Conservation (phyloP, 2,329 filamentous ascomycete genomes). For the Talaromyces sp. region DNA sequence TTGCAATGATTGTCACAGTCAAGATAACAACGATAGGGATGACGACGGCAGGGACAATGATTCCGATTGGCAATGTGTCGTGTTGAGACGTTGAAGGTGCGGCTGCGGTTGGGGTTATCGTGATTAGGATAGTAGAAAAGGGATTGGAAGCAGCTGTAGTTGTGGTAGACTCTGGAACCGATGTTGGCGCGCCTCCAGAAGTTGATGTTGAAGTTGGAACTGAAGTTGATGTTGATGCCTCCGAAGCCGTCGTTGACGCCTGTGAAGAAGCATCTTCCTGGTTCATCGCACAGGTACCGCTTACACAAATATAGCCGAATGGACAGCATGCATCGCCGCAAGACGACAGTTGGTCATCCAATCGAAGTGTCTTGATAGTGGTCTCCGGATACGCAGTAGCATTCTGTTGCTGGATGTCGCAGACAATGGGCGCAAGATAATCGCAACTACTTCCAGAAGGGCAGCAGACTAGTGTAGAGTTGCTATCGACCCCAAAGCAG, state of each 20-base stretch:
- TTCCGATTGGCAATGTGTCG: no score
- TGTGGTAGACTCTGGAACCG: neutral
- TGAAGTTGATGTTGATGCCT: no score
- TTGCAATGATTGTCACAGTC: no score
- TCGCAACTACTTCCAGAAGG: conserved; percentile 36
- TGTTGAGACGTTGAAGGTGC: no score
- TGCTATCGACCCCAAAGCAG: conserved; percentile 39
- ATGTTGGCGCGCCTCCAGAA: neutral
- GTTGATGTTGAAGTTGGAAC: neutral
- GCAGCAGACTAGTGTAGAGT: conserved; percentile 43
- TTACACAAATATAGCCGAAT: conserved; percentile 40
- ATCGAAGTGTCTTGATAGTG: conserved; percentile 37
- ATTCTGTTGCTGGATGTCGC: conserved; percentile 39
- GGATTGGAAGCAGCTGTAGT: no score
- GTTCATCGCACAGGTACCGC: conserved; percentile 22
- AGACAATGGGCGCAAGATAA: conserved; percentile 38
- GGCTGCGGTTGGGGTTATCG: no score
- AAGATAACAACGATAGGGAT: no score
- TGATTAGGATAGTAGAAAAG: no score
- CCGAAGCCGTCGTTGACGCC: conserved; percentile 9
- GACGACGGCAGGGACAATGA: no score
- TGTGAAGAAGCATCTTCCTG: conserved; percentile 19
- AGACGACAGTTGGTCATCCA: conserved; percentile 32
- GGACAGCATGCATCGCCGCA: conserved; percentile 44
- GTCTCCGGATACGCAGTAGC: conserved; percentile 31